Base-by-base conservation (phyloP, 495 filamentous ascomycete species). In the Tuber aestivum region DNA sequence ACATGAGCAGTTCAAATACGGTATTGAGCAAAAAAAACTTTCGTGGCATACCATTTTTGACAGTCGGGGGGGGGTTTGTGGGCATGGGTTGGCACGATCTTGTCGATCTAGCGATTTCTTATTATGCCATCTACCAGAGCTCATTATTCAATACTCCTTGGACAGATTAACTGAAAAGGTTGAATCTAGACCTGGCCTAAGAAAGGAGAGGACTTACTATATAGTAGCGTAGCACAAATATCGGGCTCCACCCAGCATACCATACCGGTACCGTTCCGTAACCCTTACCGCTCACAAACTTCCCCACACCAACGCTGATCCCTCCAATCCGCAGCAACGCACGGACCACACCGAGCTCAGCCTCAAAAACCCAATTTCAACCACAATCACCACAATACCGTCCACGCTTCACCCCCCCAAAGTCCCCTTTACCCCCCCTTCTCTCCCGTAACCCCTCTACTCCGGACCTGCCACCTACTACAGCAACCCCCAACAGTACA, bases 351-450 rank as follows among this genome's bases (percentile, higher is more conserved):
- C 27, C 27, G 14, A 65, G 35, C 56, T 35, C 56, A 65, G 56
- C 56, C 56, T 65, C 56, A 65, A 35, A 61, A 65, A 65, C 56
- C 56, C 56, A 65, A 65, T 65, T 18, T 65, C 56, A 35, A 65
- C 56, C 32, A 20, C 56, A 35, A 32, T 32, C 12, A 14, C n/a
- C 1, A 32, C n/a, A 27, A 32, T 1, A 16, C 50, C 12, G 32
- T 32, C 21, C 9, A 61, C n/a, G 9, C n/a, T 27, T 27, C 9
- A 32, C 9, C n/a, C 10, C 50, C 50, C 14, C 50, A 8, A 0
- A 23, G 45, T 61, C 50, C n/a, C 50, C 50, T 61, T 10, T 23
- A 50, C 16, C n/a, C n/a, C 23, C 6, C 27, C n/a, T 27, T n/a
- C 8, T 48, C 18, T 6, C 5, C 23, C 10, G 23, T 48, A 23